Percentiles rank a stretch among this genome's conserved stretches.
Evolutionary conservation across 73 alveolate genomes (phyloP).

Genomic region (Blepharisma stoltei): DNA sequence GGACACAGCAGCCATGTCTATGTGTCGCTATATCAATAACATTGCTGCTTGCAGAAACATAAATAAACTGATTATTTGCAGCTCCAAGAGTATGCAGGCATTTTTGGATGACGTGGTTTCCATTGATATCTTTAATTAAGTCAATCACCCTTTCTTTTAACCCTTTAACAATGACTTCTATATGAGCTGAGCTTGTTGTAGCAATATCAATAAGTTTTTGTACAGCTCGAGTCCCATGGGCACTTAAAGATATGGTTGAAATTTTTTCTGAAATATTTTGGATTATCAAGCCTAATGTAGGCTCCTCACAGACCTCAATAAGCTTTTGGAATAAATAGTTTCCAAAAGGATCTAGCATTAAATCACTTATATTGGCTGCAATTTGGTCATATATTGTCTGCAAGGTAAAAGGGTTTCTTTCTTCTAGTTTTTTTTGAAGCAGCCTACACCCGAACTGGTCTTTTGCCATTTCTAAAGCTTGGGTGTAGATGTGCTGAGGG

Average conservation of each 20-base stretch:
- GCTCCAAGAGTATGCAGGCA: conserved; percentile 33
- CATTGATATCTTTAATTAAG: conserved; percentile 50
- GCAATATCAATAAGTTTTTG: conserved; percentile 50
- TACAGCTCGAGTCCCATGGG: conserved; percentile 58
- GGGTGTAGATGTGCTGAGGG: too few species aligned
- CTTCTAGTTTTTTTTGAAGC: too few species aligned
- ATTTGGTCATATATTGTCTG: too few species aligned
- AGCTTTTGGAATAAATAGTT: conserved; percentile 77
- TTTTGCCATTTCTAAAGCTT: too few species aligned
- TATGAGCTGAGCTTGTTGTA: conserved; percentile 30
- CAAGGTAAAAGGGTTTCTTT: too few species aligned
- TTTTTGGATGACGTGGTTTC: conserved; percentile 59
- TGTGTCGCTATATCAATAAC: conserved; percentile 52
- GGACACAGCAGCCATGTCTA: conserved; percentile 65
- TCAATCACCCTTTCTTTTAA: conserved; percentile 36
- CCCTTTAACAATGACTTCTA: conserved; percentile 25
- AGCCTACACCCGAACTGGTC: too few species aligned
- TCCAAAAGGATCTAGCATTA: conserved; percentile 67
- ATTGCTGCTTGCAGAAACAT: conserved; percentile 40
- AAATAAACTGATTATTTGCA: conserved; percentile 43
- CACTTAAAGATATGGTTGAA: conserved; percentile 42
- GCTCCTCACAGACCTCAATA: conserved; percentile 35
- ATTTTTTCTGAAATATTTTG: conserved; percentile 31
- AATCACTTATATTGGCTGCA: too few species aligned
- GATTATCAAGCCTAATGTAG: conserved; percentile 18